Percentiles rank a stretch among this genome's conserved stretches.
phyloP scores from a whole-genome alignment of 2,329 filamentous ascomycete species.

The Venturiaceae sp. region DNA sequence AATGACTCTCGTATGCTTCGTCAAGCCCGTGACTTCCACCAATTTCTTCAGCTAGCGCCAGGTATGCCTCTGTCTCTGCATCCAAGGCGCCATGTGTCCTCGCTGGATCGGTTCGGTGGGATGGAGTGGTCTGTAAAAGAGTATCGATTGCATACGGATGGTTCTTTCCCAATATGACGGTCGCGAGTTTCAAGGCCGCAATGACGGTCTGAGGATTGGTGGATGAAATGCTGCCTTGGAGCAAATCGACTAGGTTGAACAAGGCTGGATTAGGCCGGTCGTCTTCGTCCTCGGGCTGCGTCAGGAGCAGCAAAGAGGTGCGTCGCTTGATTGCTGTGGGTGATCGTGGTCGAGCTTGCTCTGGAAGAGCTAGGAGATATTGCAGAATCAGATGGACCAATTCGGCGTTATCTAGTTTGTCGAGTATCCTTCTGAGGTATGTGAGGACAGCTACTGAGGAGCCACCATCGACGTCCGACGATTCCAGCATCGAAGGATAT shows the following conservation, averaged over 20 bases:
- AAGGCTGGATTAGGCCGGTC: slow-evolving; percentile 73
- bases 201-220: slow-evolving; percentile 80
- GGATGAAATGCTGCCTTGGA: slow-evolving; percentile 76
- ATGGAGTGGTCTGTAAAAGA: slow-evolving; percentile 55
- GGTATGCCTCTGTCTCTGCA: slow-evolving; percentile 63
- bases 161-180: slow-evolving; percentile 76
- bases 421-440: slow-evolving; percentile 82
- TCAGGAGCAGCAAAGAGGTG: slow-evolving; percentile 81
- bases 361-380: slow-evolving; percentile 78
- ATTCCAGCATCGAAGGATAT: slow-evolving; percentile 92
- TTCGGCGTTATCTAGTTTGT: slow-evolving; percentile 85
- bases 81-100: slow-evolving; percentile 67
- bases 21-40: slow-evolving; percentile 62
- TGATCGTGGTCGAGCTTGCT: slow-evolving; percentile 29
- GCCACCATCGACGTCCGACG: slow-evolving; percentile 91
- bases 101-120: slow-evolving; percentile 42
- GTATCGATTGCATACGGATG: slow-evolving; percentile 77
- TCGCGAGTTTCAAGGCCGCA: slow-evolving; percentile 79
- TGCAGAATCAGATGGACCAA: slow-evolving; percentile 90
- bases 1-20: slow-evolving; percentile 59
- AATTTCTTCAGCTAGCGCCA: slow-evolving; percentile 57
- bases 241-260: slow-evolving; percentile 88
- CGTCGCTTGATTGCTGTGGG: slow-evolving; percentile 66
- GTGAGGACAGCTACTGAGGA: slow-evolving; percentile 94
- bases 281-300: slow-evolving; percentile 64